Evolutionary conservation across 345 rosid genomes (phyloP).

Genomic region (Draba incana): DNA sequence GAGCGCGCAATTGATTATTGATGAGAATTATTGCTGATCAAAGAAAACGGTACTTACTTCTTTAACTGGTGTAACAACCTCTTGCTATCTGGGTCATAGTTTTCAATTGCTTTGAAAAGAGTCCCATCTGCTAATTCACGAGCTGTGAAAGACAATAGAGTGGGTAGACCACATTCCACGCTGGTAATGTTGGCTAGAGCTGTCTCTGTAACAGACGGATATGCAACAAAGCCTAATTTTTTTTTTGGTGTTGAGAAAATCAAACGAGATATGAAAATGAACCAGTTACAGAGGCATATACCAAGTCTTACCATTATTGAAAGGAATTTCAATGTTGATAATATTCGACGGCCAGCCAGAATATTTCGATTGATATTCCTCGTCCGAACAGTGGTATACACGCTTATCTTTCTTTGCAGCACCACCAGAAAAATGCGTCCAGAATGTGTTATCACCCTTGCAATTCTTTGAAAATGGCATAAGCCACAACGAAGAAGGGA

Average conservation of each 20-base stretch:
- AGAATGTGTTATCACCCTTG: slow-evolving; percentile 63
- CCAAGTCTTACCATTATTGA: slow-evolving; percentile 59
- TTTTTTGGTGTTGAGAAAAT: not conserved
- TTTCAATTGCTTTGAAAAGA: slow-evolving; percentile 90
- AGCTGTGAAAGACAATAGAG: slow-evolving; percentile 90
- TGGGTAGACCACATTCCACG: slow-evolving; percentile 92
- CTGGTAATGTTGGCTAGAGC: slow-evolving; percentile 66
- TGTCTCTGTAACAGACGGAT: slow-evolving; percentile 69
- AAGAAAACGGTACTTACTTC: slow-evolving; percentile 52
- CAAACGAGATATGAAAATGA: slow-evolving; percentile 16
- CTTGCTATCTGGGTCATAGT: slow-evolving; percentile 94
- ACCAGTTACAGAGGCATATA: slow-evolving; percentile 4
- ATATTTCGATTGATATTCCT: slow-evolving; percentile 75
- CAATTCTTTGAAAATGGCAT: slow-evolving; percentile 91
- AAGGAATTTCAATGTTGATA: slow-evolving; percentile 91
- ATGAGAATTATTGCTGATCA: slow-evolving; percentile 7
- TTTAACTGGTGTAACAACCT: slow-evolving; percentile 74
- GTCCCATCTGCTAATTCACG: slow-evolving; percentile 97
- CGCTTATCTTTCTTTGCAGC: slow-evolving; percentile 57
- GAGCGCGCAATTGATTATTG: slow-evolving; percentile 17
- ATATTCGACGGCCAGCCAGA: slow-evolving; percentile 98
- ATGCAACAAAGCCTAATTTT: slow-evolving; percentile 50
- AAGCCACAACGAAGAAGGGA: slow-evolving; percentile 90
- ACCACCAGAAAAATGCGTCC: slow-evolving; percentile 72
- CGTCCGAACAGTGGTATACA: slow-evolving; percentile 71